Conservation (phyloP, 2,329 filamentous ascomycete genomes). For the Phaeomoniella chlamydospora region DNA sequence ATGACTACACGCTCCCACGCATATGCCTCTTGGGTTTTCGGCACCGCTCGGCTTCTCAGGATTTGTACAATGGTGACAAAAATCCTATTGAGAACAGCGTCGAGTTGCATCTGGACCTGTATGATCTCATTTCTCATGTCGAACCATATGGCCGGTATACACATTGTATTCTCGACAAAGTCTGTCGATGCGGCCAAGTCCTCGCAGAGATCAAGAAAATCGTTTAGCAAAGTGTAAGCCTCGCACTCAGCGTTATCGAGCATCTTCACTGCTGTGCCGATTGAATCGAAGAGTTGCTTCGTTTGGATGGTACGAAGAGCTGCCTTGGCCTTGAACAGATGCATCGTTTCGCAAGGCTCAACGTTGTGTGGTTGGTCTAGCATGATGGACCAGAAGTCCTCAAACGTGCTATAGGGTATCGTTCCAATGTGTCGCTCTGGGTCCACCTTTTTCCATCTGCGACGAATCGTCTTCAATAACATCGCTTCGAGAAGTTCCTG, state of each 20-base stretch:
- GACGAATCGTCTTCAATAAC: slow-evolving; percentile 33
- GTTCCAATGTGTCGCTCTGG: slow-evolving; percentile 16
- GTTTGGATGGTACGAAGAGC: neutral
- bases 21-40: neutral
- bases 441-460: slow-evolving; percentile 18
- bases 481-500: slow-evolving; percentile 53
- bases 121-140: neutral
- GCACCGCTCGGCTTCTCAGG: neutral
- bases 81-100: neutral
- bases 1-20: neutral
- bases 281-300: neutral
- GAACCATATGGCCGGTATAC: neutral
- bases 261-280: neutral
- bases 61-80: neutral
- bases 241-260: neutral
- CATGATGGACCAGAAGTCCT: slow-evolving; percentile 45
- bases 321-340: slow-evolving; percentile 20
- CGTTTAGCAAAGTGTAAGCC: neutral
- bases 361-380: slow-evolving; percentile 41
- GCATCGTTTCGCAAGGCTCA: slow-evolving; percentile 42
- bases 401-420: slow-evolving; percentile 29
- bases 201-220: neutral
- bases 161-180: neutral
- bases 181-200: neutral
- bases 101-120: neutral